A percentile compares a stretch with the other conserved stretches of the same genome.
Conservation (phyloP, 352 stramenopile genomes). For the Pythium guiyangense region DNA sequence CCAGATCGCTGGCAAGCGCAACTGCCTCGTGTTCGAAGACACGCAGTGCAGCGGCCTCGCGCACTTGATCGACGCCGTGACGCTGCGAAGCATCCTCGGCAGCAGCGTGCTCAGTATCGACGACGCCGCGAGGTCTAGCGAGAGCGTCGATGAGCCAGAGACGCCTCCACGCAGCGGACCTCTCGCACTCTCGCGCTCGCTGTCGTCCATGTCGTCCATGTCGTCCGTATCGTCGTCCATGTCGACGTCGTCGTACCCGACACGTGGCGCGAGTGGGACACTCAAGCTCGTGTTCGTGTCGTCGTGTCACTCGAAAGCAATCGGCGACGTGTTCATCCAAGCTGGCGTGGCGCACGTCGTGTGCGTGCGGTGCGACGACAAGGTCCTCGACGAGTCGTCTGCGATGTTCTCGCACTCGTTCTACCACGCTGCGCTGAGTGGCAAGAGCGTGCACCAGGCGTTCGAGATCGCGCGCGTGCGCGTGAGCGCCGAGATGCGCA, state of each 20-base stretch:
- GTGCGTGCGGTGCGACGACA: conserved; percentile 64
- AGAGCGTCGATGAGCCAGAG: conserved; percentile 6
- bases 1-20: conserved; percentile 50
- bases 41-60: conserved; percentile 56
- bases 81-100: conserved; percentile 53
- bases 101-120: conserved; percentile 12
- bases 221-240: conserved; percentile 14
- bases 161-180: neutral
- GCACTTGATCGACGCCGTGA: conserved; percentile 62
- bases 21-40: conserved; percentile 78
- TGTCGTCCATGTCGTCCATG: conserved; percentile 19
- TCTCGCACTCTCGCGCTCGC: conserved; percentile 10
- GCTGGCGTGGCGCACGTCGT: conserved; percentile 74
- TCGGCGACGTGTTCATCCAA: conserved; percentile 79
- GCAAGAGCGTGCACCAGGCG: conserved; percentile 68
- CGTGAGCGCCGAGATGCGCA: conserved; percentile 65
- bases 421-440: conserved; percentile 67
- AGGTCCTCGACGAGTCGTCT: conserved; percentile 66
- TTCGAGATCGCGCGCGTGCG: conserved; percentile 73
- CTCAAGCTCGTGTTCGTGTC: conserved; percentile 83
- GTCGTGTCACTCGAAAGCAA: conserved; percentile 69
- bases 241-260: conserved; percentile 18
- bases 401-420: conserved; percentile 77
- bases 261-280: conserved; percentile 28
- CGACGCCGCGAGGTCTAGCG: conserved; percentile 1